Evolutionary conservation across 164 flowering plant species (phyloP).

Genomic region (Macadamia tetraphylla): DNA sequence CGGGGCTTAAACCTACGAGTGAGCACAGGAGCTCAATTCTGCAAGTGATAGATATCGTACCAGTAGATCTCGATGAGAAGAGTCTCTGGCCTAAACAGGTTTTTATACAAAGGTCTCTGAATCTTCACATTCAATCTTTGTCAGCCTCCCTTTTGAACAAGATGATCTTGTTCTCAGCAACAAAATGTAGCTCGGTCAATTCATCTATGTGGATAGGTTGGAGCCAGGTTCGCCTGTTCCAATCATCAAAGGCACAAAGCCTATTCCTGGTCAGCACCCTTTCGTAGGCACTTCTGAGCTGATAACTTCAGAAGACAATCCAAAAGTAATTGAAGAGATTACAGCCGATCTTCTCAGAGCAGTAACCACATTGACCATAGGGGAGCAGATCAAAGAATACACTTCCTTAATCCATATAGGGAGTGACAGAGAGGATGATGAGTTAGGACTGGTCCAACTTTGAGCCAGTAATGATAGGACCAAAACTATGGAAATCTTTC

Average conservation of each 20-base stretch:
- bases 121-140: conserved; percentile 87
- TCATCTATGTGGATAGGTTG: conserved; percentile 31
- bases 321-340: too few relatives aligned
- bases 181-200: conserved; percentile 72
- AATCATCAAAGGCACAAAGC: conserved; percentile 63
- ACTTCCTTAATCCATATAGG: too few relatives aligned
- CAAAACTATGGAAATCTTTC: too few relatives aligned
- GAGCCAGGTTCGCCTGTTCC: conserved; percentile 96
- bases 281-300: conserved; percentile 86
- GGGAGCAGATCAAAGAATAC: too few relatives aligned
- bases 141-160: conserved; percentile 71
- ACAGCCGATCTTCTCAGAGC: too few relatives aligned
- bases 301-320: conserved; percentile 16
- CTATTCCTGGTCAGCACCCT: conserved; percentile 88
- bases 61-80: conserved; percentile 90
- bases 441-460: too few relatives aligned
- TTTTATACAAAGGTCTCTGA: conserved; percentile 86
- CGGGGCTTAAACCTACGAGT: conserved; percentile 65
- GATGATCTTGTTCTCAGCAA: conserved; percentile 88
- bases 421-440: too few relatives aligned
- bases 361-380: too few relatives aligned
- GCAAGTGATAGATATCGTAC: conserved; percentile 94
- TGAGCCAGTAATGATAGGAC: too few relatives aligned
- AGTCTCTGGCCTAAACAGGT: conserved; percentile 72
- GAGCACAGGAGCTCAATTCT: conserved; percentile 82